phyloP scores from a whole-genome alignment of 1,284 basidiomycete genomes.

The Agroathelia rolfsii region DNA sequence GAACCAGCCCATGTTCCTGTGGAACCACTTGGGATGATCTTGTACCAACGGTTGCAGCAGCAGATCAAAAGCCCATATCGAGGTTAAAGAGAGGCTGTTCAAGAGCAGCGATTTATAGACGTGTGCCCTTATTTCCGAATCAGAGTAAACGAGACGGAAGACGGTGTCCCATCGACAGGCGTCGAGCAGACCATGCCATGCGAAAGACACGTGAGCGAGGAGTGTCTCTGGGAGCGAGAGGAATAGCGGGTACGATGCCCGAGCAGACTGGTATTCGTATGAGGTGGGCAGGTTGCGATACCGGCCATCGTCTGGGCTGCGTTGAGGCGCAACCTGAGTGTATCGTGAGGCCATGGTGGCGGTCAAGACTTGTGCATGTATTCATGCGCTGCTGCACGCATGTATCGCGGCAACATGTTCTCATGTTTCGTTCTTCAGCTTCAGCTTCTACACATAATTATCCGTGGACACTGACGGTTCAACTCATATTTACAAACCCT shows the following conservation, averaged over 20 bases:
- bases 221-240: conserved; percentile 52
- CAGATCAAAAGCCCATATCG: conserved; percentile 64
- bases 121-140: conserved; percentile 63
- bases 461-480: too few species aligned
- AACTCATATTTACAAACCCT: too few species aligned
- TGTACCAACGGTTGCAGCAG: conserved; percentile 61
- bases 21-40: conserved; percentile 54
- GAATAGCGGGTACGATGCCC: conserved; percentile 55
- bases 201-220: conserved; percentile 47
- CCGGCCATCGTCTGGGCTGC: too few species aligned
- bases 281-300: too few species aligned
- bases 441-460: too few species aligned
- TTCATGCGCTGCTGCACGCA: too few species aligned
- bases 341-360: too few species aligned
- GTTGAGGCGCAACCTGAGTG: too few species aligned
- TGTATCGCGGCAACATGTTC: too few species aligned
- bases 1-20: conserved; percentile 61
- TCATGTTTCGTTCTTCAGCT: too few species aligned
- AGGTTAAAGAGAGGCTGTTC: conserved; percentile 57
- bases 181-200: conserved; percentile 52
- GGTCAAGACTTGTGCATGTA: too few species aligned
- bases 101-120: conserved; percentile 63
- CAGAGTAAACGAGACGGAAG: conserved; percentile 32
- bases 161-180: conserved; percentile 65
- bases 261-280: conserved; percentile 30